These are phyloP conservation scores for Tolypocladium paradoxum DNA, from an alignment of 2,329 filamentous ascomycete species.

Conservation along the genomic window DNA sequence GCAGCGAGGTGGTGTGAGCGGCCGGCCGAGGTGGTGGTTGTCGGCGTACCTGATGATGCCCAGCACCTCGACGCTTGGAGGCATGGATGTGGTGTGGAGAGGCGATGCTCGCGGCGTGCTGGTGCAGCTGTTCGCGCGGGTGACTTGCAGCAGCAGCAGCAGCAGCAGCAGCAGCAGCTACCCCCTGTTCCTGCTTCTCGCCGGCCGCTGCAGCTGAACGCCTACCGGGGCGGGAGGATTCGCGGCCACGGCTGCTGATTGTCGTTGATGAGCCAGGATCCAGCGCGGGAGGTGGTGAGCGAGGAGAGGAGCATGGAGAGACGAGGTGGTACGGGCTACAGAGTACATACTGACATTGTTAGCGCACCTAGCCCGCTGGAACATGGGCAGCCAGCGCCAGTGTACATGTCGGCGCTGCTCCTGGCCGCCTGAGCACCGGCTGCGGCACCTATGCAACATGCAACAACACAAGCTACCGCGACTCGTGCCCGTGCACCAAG, in stretches of 20 bases:
- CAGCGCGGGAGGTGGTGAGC: not conserved
- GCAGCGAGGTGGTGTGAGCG: not conserved
- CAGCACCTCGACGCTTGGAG: not conserved
- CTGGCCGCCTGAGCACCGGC: no score
- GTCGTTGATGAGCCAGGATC: not conserved
- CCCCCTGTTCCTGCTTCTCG: conserved; percentile 1
- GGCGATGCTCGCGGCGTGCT: not conserved
- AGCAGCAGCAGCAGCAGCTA: not conserved
- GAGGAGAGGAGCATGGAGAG: not conserved
- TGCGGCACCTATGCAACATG: not conserved
- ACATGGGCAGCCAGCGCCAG: no score
- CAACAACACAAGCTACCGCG: no score
- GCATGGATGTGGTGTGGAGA: not conserved
- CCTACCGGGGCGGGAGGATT: not conserved
- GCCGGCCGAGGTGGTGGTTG: not conserved
- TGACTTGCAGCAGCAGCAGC: not conserved
- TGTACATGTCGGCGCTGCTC: no score
- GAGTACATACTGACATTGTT: not conserved
- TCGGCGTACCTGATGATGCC: not conserved
- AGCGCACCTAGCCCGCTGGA: not conserved
- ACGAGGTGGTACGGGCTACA: no score
- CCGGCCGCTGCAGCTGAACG: not conserved
- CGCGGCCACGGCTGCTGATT: not conserved
- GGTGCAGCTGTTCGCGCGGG: not conserved
- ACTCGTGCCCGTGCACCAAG: no score